A percentile compares a stretch with the other conserved stretches of the same genome.
These are phyloP conservation scores for Ascochyta lentis DNA, from an alignment of 2,329 filamentous ascomycete genomes.

Conservation along the genomic window DNA sequence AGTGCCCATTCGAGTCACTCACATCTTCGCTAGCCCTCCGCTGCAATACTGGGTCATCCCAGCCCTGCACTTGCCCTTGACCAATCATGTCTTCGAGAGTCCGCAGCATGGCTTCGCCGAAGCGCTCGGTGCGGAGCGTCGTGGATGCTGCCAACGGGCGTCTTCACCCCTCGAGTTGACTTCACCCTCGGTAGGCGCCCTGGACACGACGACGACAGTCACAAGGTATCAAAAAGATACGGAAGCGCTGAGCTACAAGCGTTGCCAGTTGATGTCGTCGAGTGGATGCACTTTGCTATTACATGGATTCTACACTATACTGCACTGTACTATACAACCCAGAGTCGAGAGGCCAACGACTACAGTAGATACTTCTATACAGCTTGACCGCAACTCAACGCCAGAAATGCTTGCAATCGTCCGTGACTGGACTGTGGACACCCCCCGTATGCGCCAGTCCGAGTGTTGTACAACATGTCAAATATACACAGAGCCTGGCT, in stretches of 20 bases:
- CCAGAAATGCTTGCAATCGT: slow-evolving; percentile 40
- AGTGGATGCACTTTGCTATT: slow-evolving; percentile 7
- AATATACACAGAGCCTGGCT: slow-evolving; percentile 7
- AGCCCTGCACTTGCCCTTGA: slow-evolving; percentile 26
- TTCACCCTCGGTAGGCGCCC: slow-evolving; percentile 6
- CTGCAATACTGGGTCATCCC: slow-evolving; percentile 33
- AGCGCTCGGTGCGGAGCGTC: slow-evolving; percentile 22
- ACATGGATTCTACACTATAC: slow-evolving; percentile 22
- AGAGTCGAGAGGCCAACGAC: slow-evolving; percentile 44
- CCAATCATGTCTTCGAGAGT: slow-evolving; percentile 22
- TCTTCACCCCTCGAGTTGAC: neutral
- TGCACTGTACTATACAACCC: slow-evolving; percentile 33
- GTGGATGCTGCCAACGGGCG: neutral
- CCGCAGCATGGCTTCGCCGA: slow-evolving; percentile 16
- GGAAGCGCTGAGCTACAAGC: slow-evolving; percentile 10
- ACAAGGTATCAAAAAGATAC: neutral
- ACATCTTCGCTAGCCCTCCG: slow-evolving; percentile 31
- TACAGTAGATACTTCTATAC: slow-evolving; percentile 30
- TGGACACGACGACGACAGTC: neutral
- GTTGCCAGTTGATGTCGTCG: no score
- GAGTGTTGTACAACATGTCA: slow-evolving; percentile 23
- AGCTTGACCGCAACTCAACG: slow-evolving; percentile 28
- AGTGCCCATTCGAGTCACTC: slow-evolving; percentile 18
- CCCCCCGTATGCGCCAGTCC: slow-evolving; percentile 25
- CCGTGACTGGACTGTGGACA: slow-evolving; percentile 19